Evolutionary conservation across 2,329 filamentous ascomycete genomes (phyloP), one percentile per base, ranked within the genome.

Genomic region (Aspergillus sp.): DNA sequence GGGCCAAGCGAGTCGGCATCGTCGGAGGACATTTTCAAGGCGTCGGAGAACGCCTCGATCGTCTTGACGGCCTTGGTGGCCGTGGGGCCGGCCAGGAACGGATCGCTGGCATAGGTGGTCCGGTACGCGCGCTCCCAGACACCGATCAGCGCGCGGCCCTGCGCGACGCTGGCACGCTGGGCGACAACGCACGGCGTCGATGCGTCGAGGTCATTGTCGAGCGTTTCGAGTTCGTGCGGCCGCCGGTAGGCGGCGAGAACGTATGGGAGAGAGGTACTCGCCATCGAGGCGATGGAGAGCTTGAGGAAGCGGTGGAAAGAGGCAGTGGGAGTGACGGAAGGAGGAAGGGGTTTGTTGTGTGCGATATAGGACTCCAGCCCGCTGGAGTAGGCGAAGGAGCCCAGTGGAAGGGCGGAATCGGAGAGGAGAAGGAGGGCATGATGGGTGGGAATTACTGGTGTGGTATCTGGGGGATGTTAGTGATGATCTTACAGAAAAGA

Each of bases 311-410:
- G 73, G 55, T 79, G 71, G 68, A 85, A 85, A 3, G 76, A 74
- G 14, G 66, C 58, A 13, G 68, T 61, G 4, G 66, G 65, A 16
- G 68, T 68, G 32, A 64, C 52, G 16, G 59, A 54, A 3, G 60
- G 60, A 17, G 71, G 67, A n/a, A 70, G 61, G 17, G 67, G 61
- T 52, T 77, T 78, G 56, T 76, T 70, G 64, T 87, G 84, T 3
- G 81, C 82, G 48, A 87, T 78, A 63, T 82, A 86, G 17, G 83
- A 86, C 66, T 87, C 84, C 16, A 87, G 72, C 4, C 84, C 84
- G 63, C 77, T 83, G 66, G 81, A 84, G 72, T 86, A 87, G 57
- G 84, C 84, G 65, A 87, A 87, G 1, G 84, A 85, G 43, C 84
- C 84, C 2, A 87, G 71, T 1, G 84, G 84, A 1, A 87, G 77